Base-by-base conservation (phyloP, 2,329 filamentous ascomycete genomes). In the Magnaporthiopsis incrustans region DNA sequence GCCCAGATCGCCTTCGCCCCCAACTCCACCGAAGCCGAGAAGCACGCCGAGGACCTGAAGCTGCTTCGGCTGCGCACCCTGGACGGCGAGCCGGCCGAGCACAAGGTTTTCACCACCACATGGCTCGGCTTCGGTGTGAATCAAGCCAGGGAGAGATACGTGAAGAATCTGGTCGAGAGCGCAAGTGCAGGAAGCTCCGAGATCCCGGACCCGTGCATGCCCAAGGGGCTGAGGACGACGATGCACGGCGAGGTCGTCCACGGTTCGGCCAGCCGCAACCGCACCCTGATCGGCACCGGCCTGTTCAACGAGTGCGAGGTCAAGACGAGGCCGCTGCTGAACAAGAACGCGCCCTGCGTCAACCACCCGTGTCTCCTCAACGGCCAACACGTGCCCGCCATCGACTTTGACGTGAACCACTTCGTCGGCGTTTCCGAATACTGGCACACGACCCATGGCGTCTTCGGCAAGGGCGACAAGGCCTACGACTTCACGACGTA, bases 41-140 rank as follows among this genome's bases (percentile, higher is more conserved):
- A 92, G 72, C 96, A 99, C 74, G 89, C 91, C 0, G 85, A 97
- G 67, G 92, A 98, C 73, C 78, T 99, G 64, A 97, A 92, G 68
- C 76, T 98, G 18, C 77, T 99, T 65, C 88, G 95, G 61, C 79
- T 99, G 77, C 86, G 96, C 67, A 95, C 88, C 3, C 77, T 98
- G 26, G 88, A 95, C 73, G 95, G 95, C 12, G 81, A 85, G 1
- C 77, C 88, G 0, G 77, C 87, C 60, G 95, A 99, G 72, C 91
- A 97, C 77, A 88, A 85, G 68, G 90, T 99, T 3, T 99, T 99
- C 73, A 93, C 96, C 0, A 93, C 94, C 1, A 97, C 95, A 0
- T 99, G 95, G 95, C 82, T 99, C 7, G 94, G 94, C 0, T 99
- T 97, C 72, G 95, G 95, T n/a, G 94, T 96, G 35, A 95, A 97